Conservation (phyloP, 805 yeast genomes). For the Starmerella powellii region DNA sequence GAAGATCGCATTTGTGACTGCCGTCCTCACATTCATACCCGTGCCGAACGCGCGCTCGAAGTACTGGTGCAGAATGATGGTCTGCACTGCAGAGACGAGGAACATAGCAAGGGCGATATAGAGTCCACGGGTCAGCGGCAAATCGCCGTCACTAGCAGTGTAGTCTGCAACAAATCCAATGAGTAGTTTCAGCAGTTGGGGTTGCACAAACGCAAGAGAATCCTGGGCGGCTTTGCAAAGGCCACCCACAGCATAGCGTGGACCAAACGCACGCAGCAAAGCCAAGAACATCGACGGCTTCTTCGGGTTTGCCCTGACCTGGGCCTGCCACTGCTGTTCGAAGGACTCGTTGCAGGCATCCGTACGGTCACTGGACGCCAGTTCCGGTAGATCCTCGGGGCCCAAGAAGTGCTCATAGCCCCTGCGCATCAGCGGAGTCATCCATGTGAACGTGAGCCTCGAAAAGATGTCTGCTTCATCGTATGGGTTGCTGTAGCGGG, state of each 20-base stretch:
- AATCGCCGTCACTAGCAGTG: slow-evolving; percentile 21
- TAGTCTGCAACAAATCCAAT: slow-evolving; percentile 50
- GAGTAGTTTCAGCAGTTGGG: slow-evolving; percentile 60
- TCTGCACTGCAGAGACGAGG: slow-evolving; percentile 44
- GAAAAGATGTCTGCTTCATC: slow-evolving; percentile 62
- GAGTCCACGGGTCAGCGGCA: slow-evolving; percentile 45
- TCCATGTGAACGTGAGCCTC: slow-evolving; percentile 75
- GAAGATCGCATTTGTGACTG: slow-evolving; percentile 56
- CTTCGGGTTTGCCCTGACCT: slow-evolving; percentile 30
- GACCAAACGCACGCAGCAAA: slow-evolving; percentile 59
- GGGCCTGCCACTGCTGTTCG: slow-evolving; percentile 47
- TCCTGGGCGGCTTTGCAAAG: slow-evolving; percentile 64
- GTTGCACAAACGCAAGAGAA: slow-evolving; percentile 71
- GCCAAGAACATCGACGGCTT: slow-evolving; percentile 48
- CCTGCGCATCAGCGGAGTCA: slow-evolving; percentile 67
- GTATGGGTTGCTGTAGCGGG: slow-evolving; percentile 32
- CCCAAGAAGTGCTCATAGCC: slow-evolving; percentile 52
- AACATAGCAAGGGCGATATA: slow-evolving; percentile 56
- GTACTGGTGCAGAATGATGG: slow-evolving; percentile 57
- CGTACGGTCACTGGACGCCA: slow-evolving; percentile 59
- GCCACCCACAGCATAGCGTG: slow-evolving; percentile 58
- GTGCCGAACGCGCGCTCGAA: slow-evolving; percentile 40
- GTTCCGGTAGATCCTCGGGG: slow-evolving; percentile 57
- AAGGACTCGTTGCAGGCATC: slow-evolving; percentile 41
- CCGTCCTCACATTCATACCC: slow-evolving; percentile 47